phyloP scores from a whole-genome alignment of 2,329 filamentous ascomycete genomes.

The Aspergillus hortae region DNA sequence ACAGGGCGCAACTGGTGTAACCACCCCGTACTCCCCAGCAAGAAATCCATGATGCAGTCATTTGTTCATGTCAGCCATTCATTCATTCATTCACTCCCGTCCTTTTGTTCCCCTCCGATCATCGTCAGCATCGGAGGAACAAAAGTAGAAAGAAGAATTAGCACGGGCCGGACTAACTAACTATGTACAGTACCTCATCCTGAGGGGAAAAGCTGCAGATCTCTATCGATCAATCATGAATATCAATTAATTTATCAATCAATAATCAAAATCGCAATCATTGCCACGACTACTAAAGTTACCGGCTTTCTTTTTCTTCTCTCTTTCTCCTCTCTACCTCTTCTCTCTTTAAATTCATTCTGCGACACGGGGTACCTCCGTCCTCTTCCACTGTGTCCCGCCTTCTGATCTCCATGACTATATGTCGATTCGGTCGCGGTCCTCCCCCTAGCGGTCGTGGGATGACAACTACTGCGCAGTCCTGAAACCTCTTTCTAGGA shows the following conservation, averaged over 20 bases:
- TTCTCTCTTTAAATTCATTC: conserved; percentile 16
- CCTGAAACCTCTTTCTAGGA: background rate
- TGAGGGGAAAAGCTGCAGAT: background rate
- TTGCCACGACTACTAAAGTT: background rate
- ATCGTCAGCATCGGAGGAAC: background rate
- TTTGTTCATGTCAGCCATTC: background rate
- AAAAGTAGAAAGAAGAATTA: background rate
- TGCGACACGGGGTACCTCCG: background rate
- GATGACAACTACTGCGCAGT: conserved; percentile 11
- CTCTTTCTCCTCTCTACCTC: conserved; percentile 6
- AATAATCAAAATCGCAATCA: background rate
- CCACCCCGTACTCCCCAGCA: background rate
- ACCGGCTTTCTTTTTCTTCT: conserved; percentile 6
- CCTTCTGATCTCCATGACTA: conserved; percentile 7
- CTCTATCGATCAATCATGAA: background rate
- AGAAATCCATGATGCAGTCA: background rate
- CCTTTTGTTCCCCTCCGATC: background rate
- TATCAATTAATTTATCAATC: background rate
- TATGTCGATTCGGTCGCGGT: background rate
- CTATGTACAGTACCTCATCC: no score
- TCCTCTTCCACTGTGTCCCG: background rate
- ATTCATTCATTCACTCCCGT: background rate
- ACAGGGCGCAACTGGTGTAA: background rate
- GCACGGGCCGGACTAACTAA: background rate
- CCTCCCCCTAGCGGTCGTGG: conserved; percentile 9